Conservation (phyloP, 1,139 yeast genomes). For the Arxiozyma telluris region DNA sequence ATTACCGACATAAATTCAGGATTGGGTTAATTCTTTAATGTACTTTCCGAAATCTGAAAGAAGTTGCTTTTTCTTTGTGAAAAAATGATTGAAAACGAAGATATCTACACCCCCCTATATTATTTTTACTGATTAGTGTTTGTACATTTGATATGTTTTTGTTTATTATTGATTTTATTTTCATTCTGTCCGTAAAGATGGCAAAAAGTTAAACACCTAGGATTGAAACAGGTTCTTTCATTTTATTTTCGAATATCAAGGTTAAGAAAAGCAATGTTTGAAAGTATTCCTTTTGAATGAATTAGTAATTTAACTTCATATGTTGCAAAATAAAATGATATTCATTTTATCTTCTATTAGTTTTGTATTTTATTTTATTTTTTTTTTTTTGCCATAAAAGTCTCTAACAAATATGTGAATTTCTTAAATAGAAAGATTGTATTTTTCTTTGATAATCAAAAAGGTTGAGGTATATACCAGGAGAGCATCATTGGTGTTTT, state of each 20-base stretch:
- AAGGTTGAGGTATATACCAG: neutral
- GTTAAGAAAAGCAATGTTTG: neutral
- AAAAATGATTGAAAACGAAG: too few relatives aligned
- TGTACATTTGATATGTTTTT: too few relatives aligned
- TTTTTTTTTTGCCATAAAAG: neutral
- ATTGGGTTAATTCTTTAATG: too few relatives aligned
- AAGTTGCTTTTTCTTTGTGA: neutral
- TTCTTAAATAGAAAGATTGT: too few relatives aligned
- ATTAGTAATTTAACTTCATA: neutral
- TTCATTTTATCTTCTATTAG: too few relatives aligned
- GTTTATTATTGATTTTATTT: too few relatives aligned
- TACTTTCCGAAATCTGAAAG: too few relatives aligned
- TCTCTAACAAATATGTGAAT: neutral
- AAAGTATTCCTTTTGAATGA: neutral
- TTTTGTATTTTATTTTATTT: neutral
- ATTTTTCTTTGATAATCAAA: too few relatives aligned
- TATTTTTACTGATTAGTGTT: too few relatives aligned
- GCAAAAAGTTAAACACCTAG: too few relatives aligned
- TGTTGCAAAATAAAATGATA: neutral
- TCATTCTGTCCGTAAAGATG: neutral
- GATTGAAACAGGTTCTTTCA: neutral
- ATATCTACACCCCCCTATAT: too few relatives aligned
- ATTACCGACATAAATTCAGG: too few relatives aligned
- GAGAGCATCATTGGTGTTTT: neutral
- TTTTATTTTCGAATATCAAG: neutral